These are phyloP conservation scores for Candida endomychidarum DNA, from an alignment of 805 yeast species.

Conservation along the genomic window DNA sequence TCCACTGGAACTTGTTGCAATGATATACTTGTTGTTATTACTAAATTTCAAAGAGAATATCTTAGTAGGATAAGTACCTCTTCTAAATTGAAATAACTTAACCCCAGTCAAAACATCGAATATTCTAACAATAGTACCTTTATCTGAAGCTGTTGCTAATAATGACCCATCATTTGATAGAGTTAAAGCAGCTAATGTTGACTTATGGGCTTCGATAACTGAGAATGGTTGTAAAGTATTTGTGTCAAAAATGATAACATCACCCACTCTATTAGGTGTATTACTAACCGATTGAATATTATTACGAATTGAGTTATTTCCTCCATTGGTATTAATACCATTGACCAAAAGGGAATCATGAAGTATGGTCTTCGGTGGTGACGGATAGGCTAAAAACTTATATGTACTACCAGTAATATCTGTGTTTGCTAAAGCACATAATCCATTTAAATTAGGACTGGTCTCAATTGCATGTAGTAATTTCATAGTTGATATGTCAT, in stretches of 20 bases:
- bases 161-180: slow-evolving; percentile 74
- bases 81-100: slow-evolving; percentile 68
- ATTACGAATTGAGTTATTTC: slow-evolving; percentile 38
- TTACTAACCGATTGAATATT: slow-evolving; percentile 41
- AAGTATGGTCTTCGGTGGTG: slow-evolving; percentile 61
- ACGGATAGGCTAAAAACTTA: slow-evolving; percentile 68
- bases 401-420: slow-evolving; percentile 31
- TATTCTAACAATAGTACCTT: slow-evolving; percentile 87
- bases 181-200: slow-evolving; percentile 66
- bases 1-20: slow-evolving; percentile 86
- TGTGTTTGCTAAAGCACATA: slow-evolving; percentile 55
- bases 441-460: slow-evolving; percentile 47
- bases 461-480: slow-evolving; percentile 47
- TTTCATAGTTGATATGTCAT: slow-evolving; percentile 41
- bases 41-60: slow-evolving; percentile 79
- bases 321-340: slow-evolving; percentile 43
- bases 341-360: slow-evolving; percentile 42
- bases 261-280: slow-evolving; percentile 55
- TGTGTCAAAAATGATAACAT: slow-evolving; percentile 78
- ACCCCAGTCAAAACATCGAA: slow-evolving; percentile 67
- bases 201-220: slow-evolving; percentile 82
- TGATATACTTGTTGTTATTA: slow-evolving; percentile 62
- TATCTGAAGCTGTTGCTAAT: slow-evolving; percentile 84
- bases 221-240: slow-evolving; percentile 70
- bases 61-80: slow-evolving; percentile 83